Evolutionary conservation across 129 eudicot species (phyloP), one percentile per base, ranked within the genome.

Genomic region (Flaveria sonorensis): DNA sequence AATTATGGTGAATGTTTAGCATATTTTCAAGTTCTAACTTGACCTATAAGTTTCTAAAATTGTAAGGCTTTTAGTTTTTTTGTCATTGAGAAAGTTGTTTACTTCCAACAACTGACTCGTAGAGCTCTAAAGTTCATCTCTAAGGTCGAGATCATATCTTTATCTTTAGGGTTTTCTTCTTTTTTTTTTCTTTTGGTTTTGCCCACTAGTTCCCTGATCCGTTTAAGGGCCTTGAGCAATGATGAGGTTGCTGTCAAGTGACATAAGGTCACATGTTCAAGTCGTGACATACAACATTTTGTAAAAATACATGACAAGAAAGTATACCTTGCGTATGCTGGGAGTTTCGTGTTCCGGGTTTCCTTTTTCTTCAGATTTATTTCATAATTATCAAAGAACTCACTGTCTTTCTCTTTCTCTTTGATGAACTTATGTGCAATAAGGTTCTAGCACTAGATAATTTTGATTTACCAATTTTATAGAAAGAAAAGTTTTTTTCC

Each of bases 401-500:
- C 21, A 57, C 15, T 10, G 30, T 32, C 63, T 57, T 7, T 56
- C 26, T 20, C 16, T 12, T 56, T 57, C 63, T 57, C 26, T 47
- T 39, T 21, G 57, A 36, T 18, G 28, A 59, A 57, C 26, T 23
- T 26, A 59, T 57, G 2, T 10, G 61, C 32, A 59, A 59, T 59
- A 61, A 57, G 30, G 14, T 56, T 56, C 28, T 61, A 61, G 67
- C 68, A 61, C 42, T 28, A 61, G 42, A 11, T 61, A 24, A 26
- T 4, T 24, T 61, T 28, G n/a, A 13, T 74, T 74, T 53, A 1
- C 59, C 70, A 69, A 69, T 68, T 71, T 70, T 77, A 78, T 51
- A 77, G 36, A 61, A 61, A 47, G 21, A 71, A 71, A 42, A 59
- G 67, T 70, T 71, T 15, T 15, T 61, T 50, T 32, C 0, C 39